These are phyloP conservation scores for Diaporthe sp. DNA, from an alignment of 2,329 filamentous ascomycete genomes.

Conservation along the genomic window DNA sequence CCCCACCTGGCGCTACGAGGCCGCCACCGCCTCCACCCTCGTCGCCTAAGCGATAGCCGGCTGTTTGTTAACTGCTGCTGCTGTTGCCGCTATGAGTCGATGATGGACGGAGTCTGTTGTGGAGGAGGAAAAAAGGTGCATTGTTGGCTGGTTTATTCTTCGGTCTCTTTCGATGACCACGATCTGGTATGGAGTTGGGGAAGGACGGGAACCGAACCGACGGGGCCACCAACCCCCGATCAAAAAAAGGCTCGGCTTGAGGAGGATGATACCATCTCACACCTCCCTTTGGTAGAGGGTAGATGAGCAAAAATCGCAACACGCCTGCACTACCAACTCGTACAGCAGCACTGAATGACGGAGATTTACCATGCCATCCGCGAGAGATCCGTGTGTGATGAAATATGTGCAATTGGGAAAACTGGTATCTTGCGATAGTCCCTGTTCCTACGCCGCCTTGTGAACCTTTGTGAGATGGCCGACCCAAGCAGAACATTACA, in stretches of 20 bases:
- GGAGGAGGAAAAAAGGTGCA: conserved; percentile 40
- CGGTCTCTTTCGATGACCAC: conserved; percentile 27
- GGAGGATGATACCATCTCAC: conserved; percentile 24
- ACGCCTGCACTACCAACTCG: conserved; percentile 28
- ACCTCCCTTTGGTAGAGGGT: conserved; percentile 31
- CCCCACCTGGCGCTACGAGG: conserved; percentile 99
- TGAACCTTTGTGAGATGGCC: not conserved
- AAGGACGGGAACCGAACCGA: conserved; percentile 37
- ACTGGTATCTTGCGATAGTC: conserved; percentile 13
- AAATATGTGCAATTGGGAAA: not conserved
- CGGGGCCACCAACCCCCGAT: not conserved
- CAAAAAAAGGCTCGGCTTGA: not conserved
- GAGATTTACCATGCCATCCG: not conserved
- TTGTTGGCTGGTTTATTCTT: conserved; percentile 36
- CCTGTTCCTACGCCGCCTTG: not conserved
- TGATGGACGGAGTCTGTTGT: conserved; percentile 37
- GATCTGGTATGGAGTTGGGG: conserved; percentile 60
- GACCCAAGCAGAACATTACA: not conserved
- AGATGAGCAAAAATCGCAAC: conserved; percentile 32
- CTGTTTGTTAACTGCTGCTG: conserved; percentile 16
- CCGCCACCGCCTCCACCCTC: conserved; percentile 93
- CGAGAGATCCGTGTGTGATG: not conserved
- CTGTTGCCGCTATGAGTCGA: conserved; percentile 47
- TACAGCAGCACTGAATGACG: conserved; percentile 6
- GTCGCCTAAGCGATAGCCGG: conserved; percentile 78